Percentiles rank a stretch among this genome's conserved stretches.
These are phyloP conservation scores for Zymoseptoria tritici DNA, from an alignment of 2,329 filamentous ascomycete species.

Conservation along the genomic window DNA sequence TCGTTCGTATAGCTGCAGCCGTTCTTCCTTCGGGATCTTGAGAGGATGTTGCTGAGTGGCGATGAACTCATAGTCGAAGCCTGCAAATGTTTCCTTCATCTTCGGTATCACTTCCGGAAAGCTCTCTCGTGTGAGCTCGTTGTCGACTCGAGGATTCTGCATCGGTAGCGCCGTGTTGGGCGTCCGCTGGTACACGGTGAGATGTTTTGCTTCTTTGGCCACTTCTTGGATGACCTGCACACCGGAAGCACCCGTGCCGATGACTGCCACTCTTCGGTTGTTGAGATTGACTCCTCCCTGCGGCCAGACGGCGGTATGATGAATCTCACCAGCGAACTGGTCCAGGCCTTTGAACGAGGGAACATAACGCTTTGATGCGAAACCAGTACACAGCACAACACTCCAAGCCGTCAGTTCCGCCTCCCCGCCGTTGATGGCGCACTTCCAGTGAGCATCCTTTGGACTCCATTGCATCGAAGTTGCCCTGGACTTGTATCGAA, in stretches of 20 bases:
- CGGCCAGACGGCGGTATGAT: slow-evolving; percentile 35
- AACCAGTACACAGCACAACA: slow-evolving; percentile 19
- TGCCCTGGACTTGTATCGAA: slow-evolving; percentile 49
- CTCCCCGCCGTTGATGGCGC: neutral
- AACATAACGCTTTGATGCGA: slow-evolving; percentile 31
- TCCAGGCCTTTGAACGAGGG: slow-evolving; percentile 30
- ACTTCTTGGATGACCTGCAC: slow-evolving; percentile 30
- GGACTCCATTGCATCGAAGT: slow-evolving; percentile 46
- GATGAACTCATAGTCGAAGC: slow-evolving; percentile 34
- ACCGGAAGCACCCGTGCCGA: slow-evolving; percentile 36
- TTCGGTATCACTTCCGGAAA: slow-evolving; percentile 40
- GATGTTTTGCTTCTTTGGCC: slow-evolving; percentile 14
- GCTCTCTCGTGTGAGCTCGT: neutral
- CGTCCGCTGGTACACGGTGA: slow-evolving; percentile 59
- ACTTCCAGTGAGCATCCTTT: slow-evolving; percentile 21
- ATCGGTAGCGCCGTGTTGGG: slow-evolving; percentile 48
- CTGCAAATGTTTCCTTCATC: slow-evolving; percentile 41
- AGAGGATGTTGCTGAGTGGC: neutral
- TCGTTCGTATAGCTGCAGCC: slow-evolving; percentile 4
- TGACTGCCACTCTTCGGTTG: slow-evolving; percentile 32
- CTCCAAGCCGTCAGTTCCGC: neutral
- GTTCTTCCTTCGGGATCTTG: slow-evolving; percentile 4
- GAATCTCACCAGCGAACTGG: slow-evolving; percentile 31
- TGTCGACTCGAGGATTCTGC: slow-evolving; percentile 24
- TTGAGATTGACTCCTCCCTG: slow-evolving; percentile 18